These are phyloP conservation scores for Strombidium stylifer DNA, from an alignment of 73 alveolate species.

Conservation along the genomic window DNA sequence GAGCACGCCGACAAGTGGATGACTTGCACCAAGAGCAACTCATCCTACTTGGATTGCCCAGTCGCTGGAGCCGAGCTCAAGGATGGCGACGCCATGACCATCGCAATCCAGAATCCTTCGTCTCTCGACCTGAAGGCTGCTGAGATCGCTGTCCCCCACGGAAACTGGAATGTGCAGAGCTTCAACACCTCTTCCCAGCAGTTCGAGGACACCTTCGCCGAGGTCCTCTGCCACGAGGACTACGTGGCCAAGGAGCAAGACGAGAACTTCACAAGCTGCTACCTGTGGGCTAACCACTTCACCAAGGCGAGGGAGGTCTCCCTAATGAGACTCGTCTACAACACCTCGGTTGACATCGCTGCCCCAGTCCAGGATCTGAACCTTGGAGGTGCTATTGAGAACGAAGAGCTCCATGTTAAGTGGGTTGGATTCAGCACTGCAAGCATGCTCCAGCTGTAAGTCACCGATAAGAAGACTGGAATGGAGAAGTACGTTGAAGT, in stretches of 20 bases:
- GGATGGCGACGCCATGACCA: constrained; percentile 7
- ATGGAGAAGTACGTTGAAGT: background rate
- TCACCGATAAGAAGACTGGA: background rate
- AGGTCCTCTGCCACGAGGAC: background rate
- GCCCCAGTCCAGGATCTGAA: too few species aligned
- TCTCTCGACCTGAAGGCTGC: background rate
- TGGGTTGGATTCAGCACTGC: background rate
- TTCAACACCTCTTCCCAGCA: background rate
- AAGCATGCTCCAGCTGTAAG: background rate
- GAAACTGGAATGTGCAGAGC: background rate
- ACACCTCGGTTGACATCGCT: too few species aligned
- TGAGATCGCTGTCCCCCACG: constrained; percentile 8
- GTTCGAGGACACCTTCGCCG: background rate
- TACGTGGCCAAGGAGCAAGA: background rate
- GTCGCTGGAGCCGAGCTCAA: background rate
- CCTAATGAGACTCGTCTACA: too few species aligned
- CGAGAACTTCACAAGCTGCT: too few species aligned
- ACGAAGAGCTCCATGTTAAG: background rate
- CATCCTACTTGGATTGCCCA: constrained; percentile 40
- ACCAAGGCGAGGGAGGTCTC: too few species aligned
- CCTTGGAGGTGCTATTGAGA: background rate
- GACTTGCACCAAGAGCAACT: constrained; percentile 6
- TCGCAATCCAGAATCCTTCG: constrained; percentile 11
- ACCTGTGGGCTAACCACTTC: too few species aligned
- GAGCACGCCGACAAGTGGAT: background rate